Evolutionary conservation across 768 basidiomycete genomes (phyloP), one percentile per base, ranked within the genome.

Genomic region (Lentinula boryana): DNA sequence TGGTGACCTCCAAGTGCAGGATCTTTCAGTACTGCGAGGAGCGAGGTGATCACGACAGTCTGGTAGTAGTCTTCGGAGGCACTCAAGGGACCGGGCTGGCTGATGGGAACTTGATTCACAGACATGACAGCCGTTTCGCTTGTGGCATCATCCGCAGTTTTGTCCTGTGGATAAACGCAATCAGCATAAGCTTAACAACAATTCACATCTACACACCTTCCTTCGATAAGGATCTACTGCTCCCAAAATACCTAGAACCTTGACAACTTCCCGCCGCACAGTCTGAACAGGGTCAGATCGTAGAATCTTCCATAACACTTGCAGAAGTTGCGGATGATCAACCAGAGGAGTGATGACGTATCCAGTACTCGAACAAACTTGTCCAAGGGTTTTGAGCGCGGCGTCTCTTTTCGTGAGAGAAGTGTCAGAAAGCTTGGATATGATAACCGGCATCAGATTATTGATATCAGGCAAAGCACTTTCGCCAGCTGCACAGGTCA

Each of bases 21-120:
- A 70, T 99, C 97, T 69, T 88, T 91, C 63, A 99, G 72, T 61
- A 99, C 90, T 44, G 85, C 82, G 36, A 98, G 81, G 9, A 99
- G 81, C 0, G 94, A 84, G 31, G 85, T 89, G 70, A 99, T 92
- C 40, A 95, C 95, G 5, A 95, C 93, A 5, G 93, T 93, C 70
- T 98, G 97, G 75, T 95, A 99, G 74, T 95, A 98, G 70, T 98
- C 96, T 64, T 98, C 97, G 5, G 93, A 87, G 18, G 85, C 80
- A 16, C 86, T 79, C 32, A 78, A 76, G 3, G 84, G 78, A 5
- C 79, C 80, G 16, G 85, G 81, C 66, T 85, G 87, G 51, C 80
- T 83, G 51, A 86, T 76, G 10, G 88, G 83, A 36, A 91, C 88
- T 64, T 89, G 86, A 63, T 83, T 87, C 41, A 85, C 84, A 44